Evolutionary conservation across 257 asterid species (phyloP).

Genomic region (Solanum corneliomulleri): DNA sequence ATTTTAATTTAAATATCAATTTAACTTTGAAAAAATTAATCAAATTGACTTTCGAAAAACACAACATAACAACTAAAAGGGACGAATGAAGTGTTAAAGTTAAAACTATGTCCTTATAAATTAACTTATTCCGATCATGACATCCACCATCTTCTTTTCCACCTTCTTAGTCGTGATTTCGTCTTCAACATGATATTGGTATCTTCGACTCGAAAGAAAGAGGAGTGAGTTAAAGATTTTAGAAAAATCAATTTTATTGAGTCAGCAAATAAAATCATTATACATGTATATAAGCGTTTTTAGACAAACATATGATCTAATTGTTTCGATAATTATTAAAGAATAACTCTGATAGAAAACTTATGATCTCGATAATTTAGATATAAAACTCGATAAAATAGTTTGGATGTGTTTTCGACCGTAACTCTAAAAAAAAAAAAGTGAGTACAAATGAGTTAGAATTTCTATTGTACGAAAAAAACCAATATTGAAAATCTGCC

Average conservation of each 20-base stretch:
- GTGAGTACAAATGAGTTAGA: not conserved
- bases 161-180: not conserved
- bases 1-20: no score
- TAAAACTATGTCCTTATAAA: no score
- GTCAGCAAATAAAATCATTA: no score
- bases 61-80: no score
- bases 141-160: not conserved
- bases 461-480: not conserved
- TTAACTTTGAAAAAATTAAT: no score
- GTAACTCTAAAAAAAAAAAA: not conserved
- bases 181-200: not conserved
- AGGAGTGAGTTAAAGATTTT: not conserved
- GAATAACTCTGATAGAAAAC: fast-evolving
- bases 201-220: not conserved
- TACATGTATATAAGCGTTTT: not conserved
- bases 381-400: no score
- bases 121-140: not conserved
- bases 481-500: not conserved
- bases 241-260: no score
- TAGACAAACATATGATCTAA: no score
- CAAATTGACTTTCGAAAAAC: no score
- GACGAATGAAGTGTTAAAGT: not conserved
- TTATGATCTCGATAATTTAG: fast-evolving
- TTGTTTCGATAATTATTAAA: not conserved
- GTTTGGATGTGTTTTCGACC: fast-evolving